Evolutionary conservation across 352 stramenopile genomes (phyloP).

Genomic region (Thalassiosira hispida): DNA sequence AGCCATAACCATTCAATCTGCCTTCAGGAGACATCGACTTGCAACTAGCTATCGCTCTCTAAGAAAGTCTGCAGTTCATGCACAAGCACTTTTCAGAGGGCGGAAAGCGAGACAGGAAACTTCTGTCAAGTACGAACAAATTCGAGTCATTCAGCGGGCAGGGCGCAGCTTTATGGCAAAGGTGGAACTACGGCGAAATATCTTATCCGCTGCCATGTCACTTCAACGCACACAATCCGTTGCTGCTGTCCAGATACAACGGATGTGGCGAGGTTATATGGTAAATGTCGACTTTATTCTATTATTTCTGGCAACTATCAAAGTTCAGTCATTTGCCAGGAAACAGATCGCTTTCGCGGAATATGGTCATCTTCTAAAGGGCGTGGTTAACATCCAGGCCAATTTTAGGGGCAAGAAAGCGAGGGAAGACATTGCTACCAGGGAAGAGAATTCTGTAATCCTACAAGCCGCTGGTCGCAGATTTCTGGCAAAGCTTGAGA

Average conservation of each 20-base stretch:
- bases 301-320: slow-evolving; percentile 30
- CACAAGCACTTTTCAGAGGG: slow-evolving; percentile 25
- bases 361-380: neutral
- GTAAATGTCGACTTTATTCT: slow-evolving; percentile 28
- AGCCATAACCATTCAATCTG: slow-evolving; percentile 37
- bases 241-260: slow-evolving; percentile 41
- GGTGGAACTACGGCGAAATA: slow-evolving; percentile 13
- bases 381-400: slow-evolving; percentile 8
- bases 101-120: slow-evolving; percentile 13
- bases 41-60: slow-evolving; percentile 21
- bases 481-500: slow-evolving; percentile 27
- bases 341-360: neutral
- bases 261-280: slow-evolving; percentile 45
- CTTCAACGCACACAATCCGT: slow-evolving; percentile 25
- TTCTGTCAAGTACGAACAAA: neutral
- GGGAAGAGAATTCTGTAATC: slow-evolving; percentile 2
- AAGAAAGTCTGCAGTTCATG: slow-evolving; percentile 12
- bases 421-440: neutral
- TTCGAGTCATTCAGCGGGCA: slow-evolving; percentile 17
- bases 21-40: slow-evolving; percentile 29
- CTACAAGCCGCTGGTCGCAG: slow-evolving; percentile 17
- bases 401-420: slow-evolving; percentile 10
- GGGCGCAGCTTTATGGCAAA: slow-evolving; percentile 14
- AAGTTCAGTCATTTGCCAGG: slow-evolving; percentile 27
- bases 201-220: neutral